These are phyloP conservation scores for Penicillium pancosmium DNA, from an alignment of 495 filamentous ascomycete species.

Conservation along the genomic window DNA sequence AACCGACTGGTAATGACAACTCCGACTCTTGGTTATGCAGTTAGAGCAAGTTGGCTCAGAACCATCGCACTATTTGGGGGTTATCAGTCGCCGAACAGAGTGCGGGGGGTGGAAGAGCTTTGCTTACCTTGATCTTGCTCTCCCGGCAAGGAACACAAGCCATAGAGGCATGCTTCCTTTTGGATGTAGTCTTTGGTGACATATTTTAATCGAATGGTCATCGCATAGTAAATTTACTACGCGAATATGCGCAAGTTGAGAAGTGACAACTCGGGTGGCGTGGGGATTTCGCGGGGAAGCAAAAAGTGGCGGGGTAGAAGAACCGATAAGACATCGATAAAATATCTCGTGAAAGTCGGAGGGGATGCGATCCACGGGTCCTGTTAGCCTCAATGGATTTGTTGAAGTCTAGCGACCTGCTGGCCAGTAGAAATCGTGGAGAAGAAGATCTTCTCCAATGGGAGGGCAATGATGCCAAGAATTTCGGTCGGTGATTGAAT, in stretches of 20 bases:
- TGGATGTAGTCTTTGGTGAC: constrained; percentile 5
- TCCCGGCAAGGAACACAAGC: constrained; percentile 33
- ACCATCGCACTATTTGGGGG: constrained; percentile 28
- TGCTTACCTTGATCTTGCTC: constrained; percentile 33
- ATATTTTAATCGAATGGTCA: neutral
- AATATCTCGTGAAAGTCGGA: neutral
- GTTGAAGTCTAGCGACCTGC: neutral
- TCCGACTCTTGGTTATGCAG: constrained; percentile 23
- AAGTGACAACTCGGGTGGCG: neutral
- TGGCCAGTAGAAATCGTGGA: constrained; percentile 3
- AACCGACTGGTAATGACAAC: constrained; percentile 26
- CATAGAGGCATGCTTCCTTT: constrained; percentile 24
- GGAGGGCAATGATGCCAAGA: neutral
- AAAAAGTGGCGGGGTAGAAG: neutral
- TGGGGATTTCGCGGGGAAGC: neutral
- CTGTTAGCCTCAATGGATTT: neutral
- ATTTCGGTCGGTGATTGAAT: constrained; percentile 3
- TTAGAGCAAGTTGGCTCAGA: constrained; percentile 22
- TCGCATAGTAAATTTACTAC: no score
- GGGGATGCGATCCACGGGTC: neutral
- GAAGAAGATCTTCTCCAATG: no score
- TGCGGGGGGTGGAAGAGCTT: neutral
- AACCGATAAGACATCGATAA: neutral
- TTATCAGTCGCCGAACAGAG: neutral
- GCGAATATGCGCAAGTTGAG: neutral